Conservation (phyloP, 371 early-diverging fungal species). For the Coemansia linderi region DNA sequence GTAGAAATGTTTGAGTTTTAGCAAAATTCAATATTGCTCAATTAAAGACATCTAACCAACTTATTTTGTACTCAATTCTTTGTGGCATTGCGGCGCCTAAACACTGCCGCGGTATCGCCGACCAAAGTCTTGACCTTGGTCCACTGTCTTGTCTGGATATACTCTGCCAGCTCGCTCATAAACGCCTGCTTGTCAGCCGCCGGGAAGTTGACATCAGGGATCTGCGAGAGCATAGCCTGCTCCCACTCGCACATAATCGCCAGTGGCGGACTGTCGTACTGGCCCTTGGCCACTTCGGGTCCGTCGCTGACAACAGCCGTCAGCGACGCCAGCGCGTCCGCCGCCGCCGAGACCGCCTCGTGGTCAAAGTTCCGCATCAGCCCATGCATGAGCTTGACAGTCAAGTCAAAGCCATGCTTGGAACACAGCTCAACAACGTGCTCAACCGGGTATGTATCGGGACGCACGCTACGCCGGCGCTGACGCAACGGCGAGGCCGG, state of each 20-base stretch:
- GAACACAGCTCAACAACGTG: slow-evolving; percentile 37
- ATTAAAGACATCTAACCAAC: background rate
- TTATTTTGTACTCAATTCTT: background rate
- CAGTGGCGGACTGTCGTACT: slow-evolving; percentile 30
- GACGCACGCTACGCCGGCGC: slow-evolving; percentile 9
- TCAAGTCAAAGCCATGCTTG: slow-evolving; percentile 37
- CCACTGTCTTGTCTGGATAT: slow-evolving; percentile 37
- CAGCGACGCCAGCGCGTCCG: slow-evolving; percentile 30
- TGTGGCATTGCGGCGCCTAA: slow-evolving; percentile 37
- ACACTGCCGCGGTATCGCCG: slow-evolving; percentile 34
- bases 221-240: slow-evolving; percentile 29
- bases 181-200: slow-evolving; percentile 57
- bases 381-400: slow-evolving; percentile 32
- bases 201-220: slow-evolving; percentile 58
- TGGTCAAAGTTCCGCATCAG: slow-evolving; percentile 39
- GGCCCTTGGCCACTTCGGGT: slow-evolving; percentile 19
- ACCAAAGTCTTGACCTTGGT: slow-evolving; percentile 53
- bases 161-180: slow-evolving; percentile 50
- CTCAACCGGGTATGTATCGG: slow-evolving; percentile 34
- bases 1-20: slow-evolving; percentile 69
- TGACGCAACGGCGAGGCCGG: slow-evolving; percentile 14
- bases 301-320: slow-evolving; percentile 39
- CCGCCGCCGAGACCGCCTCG: slow-evolving; percentile 35
- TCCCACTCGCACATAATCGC: slow-evolving; percentile 44
- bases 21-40: background rate